Base-by-base conservation (phyloP, 2,329 filamentous ascomycete species). In the Trichoderma pleuroti region DNA sequence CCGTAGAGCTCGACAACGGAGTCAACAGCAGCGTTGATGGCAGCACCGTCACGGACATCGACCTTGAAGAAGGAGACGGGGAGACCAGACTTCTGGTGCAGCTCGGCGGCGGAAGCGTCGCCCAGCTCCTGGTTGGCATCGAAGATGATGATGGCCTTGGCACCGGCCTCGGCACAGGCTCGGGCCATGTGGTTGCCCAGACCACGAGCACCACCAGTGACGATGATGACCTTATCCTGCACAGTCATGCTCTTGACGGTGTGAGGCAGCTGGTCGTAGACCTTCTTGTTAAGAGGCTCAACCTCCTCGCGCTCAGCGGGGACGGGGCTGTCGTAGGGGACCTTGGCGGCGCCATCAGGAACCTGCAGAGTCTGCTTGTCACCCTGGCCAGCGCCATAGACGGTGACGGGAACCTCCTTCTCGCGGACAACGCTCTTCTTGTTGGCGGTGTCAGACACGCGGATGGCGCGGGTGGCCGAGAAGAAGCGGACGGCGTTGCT, bases 141-240 rank as follows among this genome's bases (percentile, higher is more conserved):
- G 77, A 94, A 90, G 78, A 94, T 92, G 77, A 91, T 86, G 69
- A 94, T 86, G 63, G 89, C 89, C 82, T 91, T 90, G 63, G 91
- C 90, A 71, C 92, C 92, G 67, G 91, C 91, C 82, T 94, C 92
- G 62, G 91, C 89, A 74, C 92, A 90, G 70, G 91, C 92, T 72
- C 91, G 88, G 61, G 92, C 91, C 90, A 94, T 94, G 83, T 91
- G 86, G 85, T 92, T 92, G 63, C 92, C 92, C 7, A 94, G 85
- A 77, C 92, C 92, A 76, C 92, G 90, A 73, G 91, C 92, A 79
- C 90, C 92, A 77, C 91, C 91, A 78, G 91, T 93, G 76, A 93
- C 81, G 74, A 93, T 85, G 74, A 92, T 90, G 70, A 90, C 87
- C 85, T 93, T 93, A 78, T 85, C 90, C 79, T 87, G 87, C 72